Base-by-base conservation (phyloP, 345 rosid genomes). In the Arabis alpina region DNA sequence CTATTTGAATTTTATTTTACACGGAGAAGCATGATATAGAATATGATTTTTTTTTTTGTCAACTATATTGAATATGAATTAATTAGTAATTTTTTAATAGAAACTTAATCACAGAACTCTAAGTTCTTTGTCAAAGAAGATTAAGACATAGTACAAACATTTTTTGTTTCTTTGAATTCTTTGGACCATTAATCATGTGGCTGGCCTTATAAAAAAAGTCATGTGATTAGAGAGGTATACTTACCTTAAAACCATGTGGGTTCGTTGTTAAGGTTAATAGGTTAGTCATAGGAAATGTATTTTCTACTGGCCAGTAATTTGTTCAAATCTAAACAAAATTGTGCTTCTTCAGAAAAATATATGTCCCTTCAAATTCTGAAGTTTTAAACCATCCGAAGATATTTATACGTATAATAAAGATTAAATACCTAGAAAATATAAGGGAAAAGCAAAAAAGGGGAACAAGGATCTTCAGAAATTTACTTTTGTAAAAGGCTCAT, bases 401-500 rank as follows among this genome's bases (percentile, higher is more conserved):
- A 66, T 19, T 48, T 50, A 49, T 24, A 36, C 14, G 34, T 51
- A 8, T 50, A 43, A 66, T 49, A 66, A 50, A 58, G 8, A 58
- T 27, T 28, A 28, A 28, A 1, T 32, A 37, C 59, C 30, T 36
- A 10, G 2, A 54, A 13, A 54, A 53, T 61, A 34, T 34, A 54
- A 68, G 14, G 47, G 30, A 53, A 74, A 60, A 44, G 25, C 69
- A 27, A 28, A 54, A 73, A 74, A 59, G 10, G 58, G 64, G 54
- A 75, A 61, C 69, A 75, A 75, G 70, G 70, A 75, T 68, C 74
- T 75, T 75, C 58, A 68, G 37, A 51, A 74, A 39, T 61, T 68
- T 75, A 75, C 78, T 75, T 75, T 75, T 68, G 64, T 54, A 61
- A 75, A 75, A 75, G 23, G 74, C 73, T 61, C 69, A 47, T 75